Evolutionary conservation across 1,284 basidiomycete genomes (phyloP), one percentile per base, ranked within the genome.

Genomic region (Cerrena zonata): DNA sequence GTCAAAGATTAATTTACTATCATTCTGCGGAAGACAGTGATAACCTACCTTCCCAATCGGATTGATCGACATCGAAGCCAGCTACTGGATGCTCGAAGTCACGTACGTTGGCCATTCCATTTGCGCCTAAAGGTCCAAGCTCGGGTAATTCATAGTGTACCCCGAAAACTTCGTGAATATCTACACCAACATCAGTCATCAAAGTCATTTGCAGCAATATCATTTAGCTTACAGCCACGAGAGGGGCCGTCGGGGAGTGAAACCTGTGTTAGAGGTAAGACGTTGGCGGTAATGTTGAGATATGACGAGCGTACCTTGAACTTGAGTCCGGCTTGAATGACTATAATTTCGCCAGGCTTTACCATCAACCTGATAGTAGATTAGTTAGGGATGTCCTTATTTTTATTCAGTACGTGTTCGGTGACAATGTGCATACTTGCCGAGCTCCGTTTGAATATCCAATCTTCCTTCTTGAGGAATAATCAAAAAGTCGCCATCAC

Each of bases 1-100:
- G 34, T n/a, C n/a, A 36, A 36, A 36, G 34, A 36, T 36, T n/a
- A 36, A n/a, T 10, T 36, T 36, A 36, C n/a, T n/a, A n/a, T n/a
- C n/a, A n/a, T n/a, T n/a, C n/a, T n/a, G n/a, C n/a, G n/a, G n/a
- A n/a, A n/a, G n/a, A n/a, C n/a, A n/a, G n/a, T n/a, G n/a, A 15
- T 18, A 3, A 66, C 78, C 47, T 58, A 80, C 78, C 73, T 55
- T 77, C 69, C 80, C 80, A 84, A 25, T 75, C 68, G 13, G 68
- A 74, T 55, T 80, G 77, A 53, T 83, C 79, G 47, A 84, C 68
- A 50, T 86, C 82, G 61, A 84, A 86, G 48, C 70, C 73, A 0
- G 84, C 84, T 5, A 80, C 60, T 3, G 84, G 84, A 37, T 62
- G 68, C 61, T 86, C 80, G 55, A 87, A 86, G 62, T 86, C 84